These are phyloP conservation scores for Poterioochromonas sp. DNA, from an alignment of 352 stramenopile species.

Conservation along the genomic window DNA sequence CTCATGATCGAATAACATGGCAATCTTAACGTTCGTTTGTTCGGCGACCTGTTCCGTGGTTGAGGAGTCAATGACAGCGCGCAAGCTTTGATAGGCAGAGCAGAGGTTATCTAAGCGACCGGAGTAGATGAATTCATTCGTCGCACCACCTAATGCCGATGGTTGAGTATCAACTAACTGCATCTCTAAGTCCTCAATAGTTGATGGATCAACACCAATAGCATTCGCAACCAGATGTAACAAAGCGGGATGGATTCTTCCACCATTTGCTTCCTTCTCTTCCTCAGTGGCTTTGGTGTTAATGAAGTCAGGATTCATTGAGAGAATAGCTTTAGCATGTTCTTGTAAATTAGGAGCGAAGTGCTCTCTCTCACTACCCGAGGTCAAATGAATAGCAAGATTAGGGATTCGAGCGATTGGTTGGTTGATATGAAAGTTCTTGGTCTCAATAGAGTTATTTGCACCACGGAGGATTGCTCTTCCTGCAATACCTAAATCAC, in stretches of 20 bases:
- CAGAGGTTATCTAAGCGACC: conserved; percentile 92
- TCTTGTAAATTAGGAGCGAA: conserved; percentile 90
- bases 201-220: conserved; percentile 45
- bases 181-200: conserved; percentile 89
- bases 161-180: conserved; percentile 89
- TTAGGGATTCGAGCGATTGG: conserved; percentile 89
- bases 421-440: conserved; percentile 77
- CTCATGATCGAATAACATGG: conserved; percentile 96
- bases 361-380: conserved; percentile 65
- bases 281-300: neutral
- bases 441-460: conserved; percentile 41
- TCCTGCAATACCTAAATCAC: conserved; percentile 38
- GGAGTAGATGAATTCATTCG: conserved; percentile 90
- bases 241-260: conserved; percentile 8
- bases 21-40: conserved; percentile 65
- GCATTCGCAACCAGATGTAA: conserved; percentile 33
- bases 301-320: conserved; percentile 52
- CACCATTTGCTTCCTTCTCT: neutral
- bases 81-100: conserved; percentile 75
- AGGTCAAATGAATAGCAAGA: conserved; percentile 88
- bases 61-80: conserved; percentile 38
- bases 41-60: conserved; percentile 44
- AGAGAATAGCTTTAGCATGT: conserved; percentile 84
- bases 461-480: conserved; percentile 37
- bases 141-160: conserved; percentile 72